Conservation (phyloP, 2,329 filamentous ascomycete species). For the Ophiosphaerella korrae region DNA sequence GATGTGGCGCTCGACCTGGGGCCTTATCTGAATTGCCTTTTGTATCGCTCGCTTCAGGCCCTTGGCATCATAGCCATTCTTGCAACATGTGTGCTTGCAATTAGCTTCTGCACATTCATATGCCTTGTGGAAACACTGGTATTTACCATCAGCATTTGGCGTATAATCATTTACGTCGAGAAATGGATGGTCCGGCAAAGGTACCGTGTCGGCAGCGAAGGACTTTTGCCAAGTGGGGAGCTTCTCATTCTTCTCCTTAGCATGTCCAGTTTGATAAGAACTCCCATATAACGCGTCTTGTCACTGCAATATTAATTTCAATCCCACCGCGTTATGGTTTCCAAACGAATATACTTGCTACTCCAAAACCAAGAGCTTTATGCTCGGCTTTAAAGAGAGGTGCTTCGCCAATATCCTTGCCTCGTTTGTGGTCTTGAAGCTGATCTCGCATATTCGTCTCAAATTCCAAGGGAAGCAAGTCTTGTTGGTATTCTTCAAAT, state of each 20-base stretch:
- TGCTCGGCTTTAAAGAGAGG: neutral
- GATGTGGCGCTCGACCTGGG: neutral
- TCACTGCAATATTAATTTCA: no score
- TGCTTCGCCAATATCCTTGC: neutral
- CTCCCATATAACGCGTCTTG: no score
- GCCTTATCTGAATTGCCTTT: neutral
- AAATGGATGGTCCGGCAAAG: neutral
- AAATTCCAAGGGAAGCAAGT: neutral
- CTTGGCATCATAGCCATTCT: neutral
- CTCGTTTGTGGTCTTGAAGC: neutral
- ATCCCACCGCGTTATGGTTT: no score
- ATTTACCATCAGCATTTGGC: neutral
- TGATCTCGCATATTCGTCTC: neutral
- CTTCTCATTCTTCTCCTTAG: neutral
- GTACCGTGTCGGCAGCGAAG: neutral
- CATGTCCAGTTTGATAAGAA: neutral
- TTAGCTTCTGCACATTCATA: neutral
- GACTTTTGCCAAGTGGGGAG: neutral
- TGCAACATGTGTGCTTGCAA: neutral
- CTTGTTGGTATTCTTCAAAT: no score
- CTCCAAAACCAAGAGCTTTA: neutral
- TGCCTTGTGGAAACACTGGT: neutral
- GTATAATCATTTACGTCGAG: neutral
- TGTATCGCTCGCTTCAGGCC: neutral
- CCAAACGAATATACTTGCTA: no score